Percentiles rank a stretch among this genome's conserved stretches.
Evolutionary conservation across 192 early-diverging fungal genomes (phyloP).

Genomic region (Coemansia sp.): DNA sequence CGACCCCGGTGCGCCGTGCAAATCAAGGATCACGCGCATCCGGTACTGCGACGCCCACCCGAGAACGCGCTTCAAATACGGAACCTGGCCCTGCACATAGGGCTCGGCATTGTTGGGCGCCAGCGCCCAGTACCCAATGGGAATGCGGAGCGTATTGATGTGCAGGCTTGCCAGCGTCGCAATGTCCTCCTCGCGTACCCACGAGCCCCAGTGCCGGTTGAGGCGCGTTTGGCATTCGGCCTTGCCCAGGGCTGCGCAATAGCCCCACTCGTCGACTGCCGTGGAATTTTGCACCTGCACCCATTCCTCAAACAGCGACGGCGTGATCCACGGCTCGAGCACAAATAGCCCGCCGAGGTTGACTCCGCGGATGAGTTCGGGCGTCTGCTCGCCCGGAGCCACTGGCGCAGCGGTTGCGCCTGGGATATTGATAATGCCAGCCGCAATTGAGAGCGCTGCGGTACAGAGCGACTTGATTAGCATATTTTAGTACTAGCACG

Average conservation of each 20-base stretch:
- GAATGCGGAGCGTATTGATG: conserved; percentile 68
- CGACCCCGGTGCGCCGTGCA: conserved; percentile 69
- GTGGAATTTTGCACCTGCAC: conserved; percentile 14
- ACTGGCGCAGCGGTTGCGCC: not conserved
- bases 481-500: not conserved
- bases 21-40: conserved; percentile 62
- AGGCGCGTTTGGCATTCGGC: conserved; percentile 50
- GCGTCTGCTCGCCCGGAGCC: not conserved
- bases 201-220: conserved; percentile 57
- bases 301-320: conserved; percentile 48
- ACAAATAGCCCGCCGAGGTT: conserved; percentile 71
- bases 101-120: conserved; percentile 53
- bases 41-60: conserved; percentile 63
- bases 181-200: conserved; percentile 60
- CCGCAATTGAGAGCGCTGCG: not conserved
- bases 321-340: conserved; percentile 61
- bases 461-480: not conserved
- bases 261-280: conserved; percentile 62
- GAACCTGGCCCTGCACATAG: conserved; percentile 56
- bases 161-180: conserved; percentile 51
- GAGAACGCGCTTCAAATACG: conserved; percentile 55
- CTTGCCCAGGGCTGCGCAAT: conserved; percentile 57
- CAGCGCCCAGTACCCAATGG: conserved; percentile 70
- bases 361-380: conserved; percentile 57
- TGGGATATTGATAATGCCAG: not conserved